phyloP scores from a whole-genome alignment of 2,329 filamentous ascomycete genomes.

The Beauveria caledonica region DNA sequence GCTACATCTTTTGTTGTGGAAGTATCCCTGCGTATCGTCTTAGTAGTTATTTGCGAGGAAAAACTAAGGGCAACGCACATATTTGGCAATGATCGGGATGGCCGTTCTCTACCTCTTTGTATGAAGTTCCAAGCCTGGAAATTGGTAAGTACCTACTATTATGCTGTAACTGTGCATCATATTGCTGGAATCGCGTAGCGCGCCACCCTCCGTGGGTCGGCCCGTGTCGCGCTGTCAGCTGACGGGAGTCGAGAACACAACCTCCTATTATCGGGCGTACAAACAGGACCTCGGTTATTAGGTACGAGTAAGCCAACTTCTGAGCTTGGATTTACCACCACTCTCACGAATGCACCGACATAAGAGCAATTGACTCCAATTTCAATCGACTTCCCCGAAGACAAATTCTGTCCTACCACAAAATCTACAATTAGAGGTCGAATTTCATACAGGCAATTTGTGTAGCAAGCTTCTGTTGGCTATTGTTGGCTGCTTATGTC shows the following conservation, averaged over 20 bases:
- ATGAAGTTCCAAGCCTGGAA: no score
- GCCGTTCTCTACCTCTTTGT: background rate
- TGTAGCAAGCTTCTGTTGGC: background rate
- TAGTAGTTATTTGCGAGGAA: background rate
- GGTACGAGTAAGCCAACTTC: no score
- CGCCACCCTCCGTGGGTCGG: background rate
- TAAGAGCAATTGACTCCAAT: background rate
- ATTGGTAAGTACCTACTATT: background rate
- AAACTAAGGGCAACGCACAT: background rate
- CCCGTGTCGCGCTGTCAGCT: background rate
- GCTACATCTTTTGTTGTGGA: background rate
- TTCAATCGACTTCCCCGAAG: background rate
- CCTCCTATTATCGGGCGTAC: background rate
- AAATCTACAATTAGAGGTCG: background rate
- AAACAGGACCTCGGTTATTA: no score
- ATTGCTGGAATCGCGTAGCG: background rate
- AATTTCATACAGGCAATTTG: background rate
- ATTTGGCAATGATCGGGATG: background rate
- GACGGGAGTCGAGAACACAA: background rate
- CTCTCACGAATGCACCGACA: background rate
- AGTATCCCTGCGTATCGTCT: background rate
- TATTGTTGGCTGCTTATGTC: slow-evolving; percentile 47
- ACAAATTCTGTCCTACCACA: background rate
- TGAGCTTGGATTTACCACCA: background rate
- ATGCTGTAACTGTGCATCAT: background rate